Evolutionary conservation across 352 stramenopile species (phyloP).

Genomic region (Blastocystis sp.): DNA sequence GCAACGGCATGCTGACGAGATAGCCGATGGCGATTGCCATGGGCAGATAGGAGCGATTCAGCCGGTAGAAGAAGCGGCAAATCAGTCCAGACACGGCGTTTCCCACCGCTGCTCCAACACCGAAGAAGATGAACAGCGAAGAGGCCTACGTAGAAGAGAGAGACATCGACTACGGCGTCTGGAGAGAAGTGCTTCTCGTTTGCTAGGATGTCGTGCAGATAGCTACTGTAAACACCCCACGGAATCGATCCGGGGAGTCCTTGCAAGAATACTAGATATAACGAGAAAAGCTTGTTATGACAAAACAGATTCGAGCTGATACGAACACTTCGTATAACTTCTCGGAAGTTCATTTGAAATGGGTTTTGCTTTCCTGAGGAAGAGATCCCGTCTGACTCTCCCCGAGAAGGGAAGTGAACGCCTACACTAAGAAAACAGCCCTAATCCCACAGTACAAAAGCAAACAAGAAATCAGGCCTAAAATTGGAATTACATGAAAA

Average conservation of each 20-base stretch:
- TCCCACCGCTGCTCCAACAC: neutral
- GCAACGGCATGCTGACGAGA: constrained; percentile 20
- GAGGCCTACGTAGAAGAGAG: neutral
- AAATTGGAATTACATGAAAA: neutral
- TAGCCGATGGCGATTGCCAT: constrained; percentile 12
- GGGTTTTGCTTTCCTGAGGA: neutral
- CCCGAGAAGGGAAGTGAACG: neutral
- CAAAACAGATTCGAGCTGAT: constrained; percentile 2
- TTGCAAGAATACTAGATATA: constrained; percentile 1
- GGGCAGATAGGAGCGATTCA: constrained; percentile 33
- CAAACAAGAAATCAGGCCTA: neutral
- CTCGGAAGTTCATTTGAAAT: neutral
- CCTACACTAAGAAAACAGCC: neutral
- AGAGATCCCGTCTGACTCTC: neutral
- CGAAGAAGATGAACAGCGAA: constrained; percentile 18
- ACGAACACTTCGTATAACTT: neutral
- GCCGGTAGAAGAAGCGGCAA: constrained; percentile 12
- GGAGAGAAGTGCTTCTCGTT: constrained; percentile 16
- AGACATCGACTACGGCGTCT: neutral
- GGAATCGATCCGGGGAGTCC: constrained; percentile 21
- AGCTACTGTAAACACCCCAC: constrained; percentile 44
- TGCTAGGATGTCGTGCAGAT: constrained; percentile 32
- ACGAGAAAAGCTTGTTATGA: neutral
- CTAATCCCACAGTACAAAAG: neutral
- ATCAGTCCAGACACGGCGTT: constrained; percentile 2